Evolutionary conservation across 768 basidiomycete genomes (phyloP), one percentile per base, ranked within the genome.

Genomic region (Butyriboletus loyo): DNA sequence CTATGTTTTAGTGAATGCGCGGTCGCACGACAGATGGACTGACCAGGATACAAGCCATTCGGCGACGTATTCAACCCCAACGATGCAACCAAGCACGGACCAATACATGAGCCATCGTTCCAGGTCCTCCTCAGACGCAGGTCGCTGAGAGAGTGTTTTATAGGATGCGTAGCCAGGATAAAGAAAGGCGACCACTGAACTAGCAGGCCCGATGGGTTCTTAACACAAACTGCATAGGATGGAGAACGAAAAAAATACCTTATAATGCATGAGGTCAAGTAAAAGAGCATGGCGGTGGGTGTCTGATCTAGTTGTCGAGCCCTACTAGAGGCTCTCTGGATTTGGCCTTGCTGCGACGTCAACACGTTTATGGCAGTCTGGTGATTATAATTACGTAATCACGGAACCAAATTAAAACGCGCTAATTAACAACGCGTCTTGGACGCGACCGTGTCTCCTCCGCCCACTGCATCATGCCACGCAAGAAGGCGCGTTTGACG

Each of bases 101-200:
- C 95, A 98, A 63, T 97, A 98, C 90, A 93, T 95, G 49, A 98
- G 78, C 93, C 95, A 97, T 71, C 92, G 77, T 67, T 97, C 95
- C 9, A 95, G 76, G 40, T 92, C 91, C 46, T 78, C 81, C 61
- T 92, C 89, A 1, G 86, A 86, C 2, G 89, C 89, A 19, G 90
- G 90, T n/a, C 91, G 79, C 60, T 88, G 84, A 34, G 88, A 87
- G 30, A 98, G 81, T 0, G 90, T 85, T 76, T 98, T 98, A 76
- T 95, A 98, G n/a, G 92, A 94, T 28, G 92, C 90, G 72, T 98
- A 98, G 22, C 88, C 89, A 0, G 94, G 94, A 68, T 98, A 96
- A 36, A 95, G 79, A 71, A 92, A 95, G 19, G 86, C 90, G 6
- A 76, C 77, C 32, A 80, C 70, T n/a, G 86, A 85, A 67, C 88